phyloP scores from a whole-genome alignment of 169 alveolate genomes.

The Plasmodium reichenowi region DNA sequence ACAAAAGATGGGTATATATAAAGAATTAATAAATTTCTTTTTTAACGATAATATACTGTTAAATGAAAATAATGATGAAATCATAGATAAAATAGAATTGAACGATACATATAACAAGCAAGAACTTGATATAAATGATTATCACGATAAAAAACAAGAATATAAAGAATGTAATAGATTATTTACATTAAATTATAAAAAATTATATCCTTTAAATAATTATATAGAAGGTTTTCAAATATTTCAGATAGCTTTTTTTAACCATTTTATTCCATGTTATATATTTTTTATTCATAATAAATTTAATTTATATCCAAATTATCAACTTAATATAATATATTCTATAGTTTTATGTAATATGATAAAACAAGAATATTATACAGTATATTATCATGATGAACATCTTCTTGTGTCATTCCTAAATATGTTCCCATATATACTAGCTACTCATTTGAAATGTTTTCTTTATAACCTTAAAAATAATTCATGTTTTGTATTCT shows the following conservation, averaged over 20 bases:
- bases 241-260: slow-evolving; percentile 42
- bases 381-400: slow-evolving; percentile 45
- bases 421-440: slow-evolving; percentile 73
- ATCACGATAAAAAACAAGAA: slow-evolving; percentile 29
- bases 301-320: slow-evolving; percentile 69
- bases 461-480: slow-evolving; percentile 61
- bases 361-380: slow-evolving; percentile 63
- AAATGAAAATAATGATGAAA: slow-evolving; percentile 73
- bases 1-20: slow-evolving; percentile 18
- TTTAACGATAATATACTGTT: slow-evolving; percentile 56
- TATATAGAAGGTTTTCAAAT: slow-evolving; percentile 69
- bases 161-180: slow-evolving; percentile 67
- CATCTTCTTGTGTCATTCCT: slow-evolving; percentile 43
- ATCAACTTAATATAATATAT: slow-evolving; percentile 28
- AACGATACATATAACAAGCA: slow-evolving; percentile 68
- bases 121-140: slow-evolving; percentile 30
- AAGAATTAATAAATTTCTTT: slow-evolving; percentile 28
- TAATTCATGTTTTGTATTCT: slow-evolving; percentile 59
- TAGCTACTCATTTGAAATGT: slow-evolving; percentile 69
- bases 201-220: slow-evolving; percentile 71
- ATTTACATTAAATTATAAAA: slow-evolving; percentile 72
- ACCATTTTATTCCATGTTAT: slow-evolving; percentile 57
- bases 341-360: slow-evolving; percentile 65
- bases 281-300: slow-evolving; percentile 60
- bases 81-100: slow-evolving; percentile 49